Conservation (phyloP, 2,329 filamentous ascomycete genomes). For the Diaporthe australafricana region DNA sequence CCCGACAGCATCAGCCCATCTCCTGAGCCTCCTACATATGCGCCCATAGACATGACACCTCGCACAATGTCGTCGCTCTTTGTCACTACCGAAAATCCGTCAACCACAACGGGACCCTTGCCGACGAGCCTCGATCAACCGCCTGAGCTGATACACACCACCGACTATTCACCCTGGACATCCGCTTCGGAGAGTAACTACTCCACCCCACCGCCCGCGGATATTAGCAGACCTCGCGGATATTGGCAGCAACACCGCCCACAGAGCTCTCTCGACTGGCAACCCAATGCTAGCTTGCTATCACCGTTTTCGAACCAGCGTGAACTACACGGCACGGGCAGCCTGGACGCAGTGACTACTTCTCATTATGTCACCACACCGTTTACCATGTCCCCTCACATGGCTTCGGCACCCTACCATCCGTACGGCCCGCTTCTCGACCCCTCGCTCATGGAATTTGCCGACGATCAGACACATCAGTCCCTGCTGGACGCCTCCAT, state of each 20-base stretch:
- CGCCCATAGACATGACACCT: slow-evolving; percentile 27
- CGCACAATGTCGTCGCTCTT: slow-evolving; percentile 27
- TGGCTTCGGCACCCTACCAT: slow-evolving; percentile 44
- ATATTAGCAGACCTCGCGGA: slow-evolving; percentile 45
- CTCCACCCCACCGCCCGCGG: slow-evolving; percentile 59
- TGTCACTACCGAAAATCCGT: slow-evolving; percentile 42
- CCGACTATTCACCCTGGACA: slow-evolving; percentile 55
- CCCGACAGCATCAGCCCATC: slow-evolving; percentile 30
- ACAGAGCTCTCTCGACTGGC: slow-evolving; percentile 48
- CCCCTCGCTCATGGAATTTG: slow-evolving; percentile 51
- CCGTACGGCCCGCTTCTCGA: slow-evolving; percentile 51
- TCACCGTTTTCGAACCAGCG: slow-evolving; percentile 42
- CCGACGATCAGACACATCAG: slow-evolving; percentile 51
- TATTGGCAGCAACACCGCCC: slow-evolving; percentile 43
- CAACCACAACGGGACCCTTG: slow-evolving; percentile 39
- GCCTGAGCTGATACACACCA: slow-evolving; percentile 42
- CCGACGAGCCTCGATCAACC: slow-evolving; percentile 40
- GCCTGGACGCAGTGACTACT: slow-evolving; percentile 44
- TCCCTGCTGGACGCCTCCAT: slow-evolving; percentile 36
- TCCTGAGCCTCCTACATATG: slow-evolving; percentile 19
- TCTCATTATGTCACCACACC: slow-evolving; percentile 44
- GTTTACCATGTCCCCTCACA: slow-evolving; percentile 44
- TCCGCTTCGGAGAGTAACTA: slow-evolving; percentile 61
- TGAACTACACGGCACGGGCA: slow-evolving; percentile 36
- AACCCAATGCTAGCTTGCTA: slow-evolving; percentile 41